These are phyloP conservation scores for Sextonia rubra DNA, from an alignment of 164 flowering plant species.

Conservation along the genomic window DNA sequence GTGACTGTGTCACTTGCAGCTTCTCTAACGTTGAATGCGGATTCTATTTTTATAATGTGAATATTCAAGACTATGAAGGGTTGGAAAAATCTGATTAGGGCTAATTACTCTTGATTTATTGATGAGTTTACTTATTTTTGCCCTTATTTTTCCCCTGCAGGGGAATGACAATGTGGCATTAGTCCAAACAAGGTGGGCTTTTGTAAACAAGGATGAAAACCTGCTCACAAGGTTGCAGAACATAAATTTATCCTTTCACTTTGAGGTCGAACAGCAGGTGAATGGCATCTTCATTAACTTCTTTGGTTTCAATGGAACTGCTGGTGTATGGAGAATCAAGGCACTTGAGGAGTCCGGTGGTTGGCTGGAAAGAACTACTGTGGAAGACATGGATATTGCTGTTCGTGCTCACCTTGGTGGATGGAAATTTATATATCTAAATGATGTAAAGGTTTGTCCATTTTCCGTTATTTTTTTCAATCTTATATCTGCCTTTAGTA, in stretches of 20 bases:
- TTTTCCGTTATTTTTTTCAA: not conserved
- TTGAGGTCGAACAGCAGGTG: slow-evolving; percentile 98
- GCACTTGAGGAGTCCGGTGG: slow-evolving; percentile 97
- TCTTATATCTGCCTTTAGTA: not conserved
- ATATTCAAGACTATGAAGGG: no score
- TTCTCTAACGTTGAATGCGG: no score
- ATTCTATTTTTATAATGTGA: no score
- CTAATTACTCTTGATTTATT: not conserved
- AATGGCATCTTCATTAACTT: slow-evolving; percentile 87
- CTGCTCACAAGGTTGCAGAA: slow-evolving; percentile 93
- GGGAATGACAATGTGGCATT: slow-evolving; percentile 81
- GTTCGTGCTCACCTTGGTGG: slow-evolving; percentile 96
- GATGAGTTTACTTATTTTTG: not conserved
- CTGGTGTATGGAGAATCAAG: slow-evolving; percentile 98
- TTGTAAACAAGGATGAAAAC: slow-evolving; percentile 98
- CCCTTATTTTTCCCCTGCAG: slow-evolving; percentile 30
- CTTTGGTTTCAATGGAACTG: slow-evolving; percentile 97
- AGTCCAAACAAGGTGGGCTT: slow-evolving; percentile 91
- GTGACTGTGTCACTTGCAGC: no score
- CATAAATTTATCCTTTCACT: slow-evolving; percentile 83
- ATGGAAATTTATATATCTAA: slow-evolving; percentile 89
- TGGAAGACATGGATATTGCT: slow-evolving; percentile 98
- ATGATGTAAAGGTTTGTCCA: slow-evolving; percentile 85
- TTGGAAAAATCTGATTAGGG: no score
- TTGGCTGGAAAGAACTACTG: slow-evolving; percentile 96